Conservation (phyloP, 345 rosid species). For the Rhizophora apiculata region DNA sequence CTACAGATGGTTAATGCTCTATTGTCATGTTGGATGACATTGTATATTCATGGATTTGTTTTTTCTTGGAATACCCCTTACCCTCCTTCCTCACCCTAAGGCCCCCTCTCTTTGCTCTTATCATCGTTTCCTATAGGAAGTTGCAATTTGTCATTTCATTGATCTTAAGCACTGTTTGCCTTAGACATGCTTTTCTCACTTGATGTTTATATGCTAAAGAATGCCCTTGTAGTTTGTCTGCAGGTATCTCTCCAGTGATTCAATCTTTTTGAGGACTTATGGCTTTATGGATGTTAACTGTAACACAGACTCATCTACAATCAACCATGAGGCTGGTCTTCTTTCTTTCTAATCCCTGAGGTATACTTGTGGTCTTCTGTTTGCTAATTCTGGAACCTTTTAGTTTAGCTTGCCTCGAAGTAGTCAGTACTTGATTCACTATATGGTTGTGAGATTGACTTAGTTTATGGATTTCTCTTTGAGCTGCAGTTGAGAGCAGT, state of each 20-base stretch:
- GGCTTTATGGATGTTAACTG: conserved; percentile 70
- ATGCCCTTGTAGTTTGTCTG: conserved; percentile 33
- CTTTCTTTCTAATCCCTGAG: conserved; percentile 79
- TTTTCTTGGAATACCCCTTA: too few species aligned
- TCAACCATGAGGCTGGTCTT: conserved; percentile 60
- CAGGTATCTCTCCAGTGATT: conserved; percentile 78
- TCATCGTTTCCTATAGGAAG: background rate
- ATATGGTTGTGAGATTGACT: background rate
- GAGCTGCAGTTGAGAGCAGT: conserved; percentile 5
- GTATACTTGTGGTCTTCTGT: conserved; percentile 33
- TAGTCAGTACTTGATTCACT: background rate
- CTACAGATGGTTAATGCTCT: background rate
- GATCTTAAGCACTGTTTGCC: background rate
- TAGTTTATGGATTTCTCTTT: conserved; percentile 6
- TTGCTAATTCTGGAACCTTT: background rate
- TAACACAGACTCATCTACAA: conserved; percentile 33
- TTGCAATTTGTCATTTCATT: background rate
- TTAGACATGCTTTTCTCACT: conserved; percentile 2
- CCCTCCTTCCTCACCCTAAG: too few species aligned
- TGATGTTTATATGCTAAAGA: conserved; percentile 30
- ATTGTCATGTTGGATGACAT: background rate
- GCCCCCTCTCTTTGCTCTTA: background rate
- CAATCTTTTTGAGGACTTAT: conserved; percentile 50
- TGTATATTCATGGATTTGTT: too few species aligned
- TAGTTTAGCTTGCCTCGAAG: background rate